A percentile compares a stretch with the other conserved stretches of the same genome.
phyloP scores from a whole-genome alignment of 2,329 filamentous ascomycete genomes.

The Fusarium succisae region DNA sequence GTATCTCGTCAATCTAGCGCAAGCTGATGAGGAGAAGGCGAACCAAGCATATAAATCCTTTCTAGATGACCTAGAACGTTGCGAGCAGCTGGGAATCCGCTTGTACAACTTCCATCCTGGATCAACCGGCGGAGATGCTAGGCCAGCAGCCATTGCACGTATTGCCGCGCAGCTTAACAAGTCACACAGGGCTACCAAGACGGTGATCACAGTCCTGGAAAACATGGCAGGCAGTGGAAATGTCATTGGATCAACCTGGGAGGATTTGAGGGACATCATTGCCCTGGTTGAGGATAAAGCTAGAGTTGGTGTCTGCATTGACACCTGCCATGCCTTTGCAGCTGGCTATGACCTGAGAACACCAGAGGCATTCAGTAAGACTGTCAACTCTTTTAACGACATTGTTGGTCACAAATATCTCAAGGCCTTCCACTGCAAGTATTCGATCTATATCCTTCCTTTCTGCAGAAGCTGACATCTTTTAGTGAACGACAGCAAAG shows the following conservation, averaged over 20 bases:
- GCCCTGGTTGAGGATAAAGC: slow-evolving; percentile 79
- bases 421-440: slow-evolving; percentile 76
- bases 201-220: slow-evolving; percentile 86
- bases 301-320: slow-evolving; percentile 91
- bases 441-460: background rate
- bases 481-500: slow-evolving; percentile 90
- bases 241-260: slow-evolving; percentile 84
- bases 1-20: slow-evolving; percentile 95
- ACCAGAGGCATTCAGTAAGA: slow-evolving; percentile 75
- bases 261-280: slow-evolving; percentile 89
- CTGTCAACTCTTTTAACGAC: slow-evolving; percentile 79
- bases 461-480: background rate
- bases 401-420: slow-evolving; percentile 83
- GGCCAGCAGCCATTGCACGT: slow-evolving; percentile 75
- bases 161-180: slow-evolving; percentile 86
- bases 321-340: slow-evolving; percentile 96
- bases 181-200: slow-evolving; percentile 78
- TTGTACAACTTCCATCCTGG: slow-evolving; percentile 99
- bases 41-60: slow-evolving; percentile 87
- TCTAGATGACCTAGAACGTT: slow-evolving; percentile 86
- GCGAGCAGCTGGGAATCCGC: slow-evolving; percentile 83
- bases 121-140: slow-evolving; percentile 74
- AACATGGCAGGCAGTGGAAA: slow-evolving; percentile 95
- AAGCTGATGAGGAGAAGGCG: slow-evolving; percentile 81
- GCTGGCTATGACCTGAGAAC: slow-evolving; percentile 90